Evolutionary conservation across 1,139 yeast species (phyloP).

Genomic region (Geotrichum bryndzae): DNA sequence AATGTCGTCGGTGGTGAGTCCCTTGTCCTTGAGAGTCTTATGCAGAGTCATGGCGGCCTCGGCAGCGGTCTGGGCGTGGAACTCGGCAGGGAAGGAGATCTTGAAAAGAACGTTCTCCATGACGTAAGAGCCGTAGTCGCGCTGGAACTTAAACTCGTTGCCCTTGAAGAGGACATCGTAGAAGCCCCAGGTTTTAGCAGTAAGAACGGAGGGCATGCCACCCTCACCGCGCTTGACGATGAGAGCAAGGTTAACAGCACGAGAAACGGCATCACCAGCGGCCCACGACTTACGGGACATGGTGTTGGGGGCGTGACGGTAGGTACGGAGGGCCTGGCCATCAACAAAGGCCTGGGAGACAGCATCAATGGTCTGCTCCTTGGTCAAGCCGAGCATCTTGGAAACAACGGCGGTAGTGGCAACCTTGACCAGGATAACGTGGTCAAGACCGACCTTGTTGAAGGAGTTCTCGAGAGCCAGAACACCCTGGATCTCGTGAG

Average conservation of each 20-base stretch:
- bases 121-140: constrained; percentile 50
- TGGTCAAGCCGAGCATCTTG: constrained; percentile 44
- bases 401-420: constrained; percentile 60
- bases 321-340: constrained; percentile 53
- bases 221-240: constrained; percentile 49
- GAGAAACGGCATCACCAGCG: constrained; percentile 57
- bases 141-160: constrained; percentile 47
- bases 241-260: constrained; percentile 52
- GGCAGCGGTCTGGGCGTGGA: constrained; percentile 61
- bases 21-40: constrained; percentile 36
- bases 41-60: constrained; percentile 50
- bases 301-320: constrained; percentile 59
- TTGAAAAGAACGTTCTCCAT: constrained; percentile 58
- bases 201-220: constrained; percentile 52
- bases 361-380: constrained; percentile 50
- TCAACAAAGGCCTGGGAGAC: constrained; percentile 56
- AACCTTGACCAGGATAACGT: constrained; percentile 53
- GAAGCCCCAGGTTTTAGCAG: constrained; percentile 57
- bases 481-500: constrained; percentile 57
- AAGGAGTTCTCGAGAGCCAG: constrained; percentile 54
- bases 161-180: constrained; percentile 54
- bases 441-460: constrained; percentile 55
- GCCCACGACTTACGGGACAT: constrained; percentile 62
- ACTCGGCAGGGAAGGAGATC: constrained; percentile 60
- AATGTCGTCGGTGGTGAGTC: constrained; percentile 46